Base-by-base conservation (phyloP, 139 green algal species). In the Limnomonas spitsbergensis region DNA sequence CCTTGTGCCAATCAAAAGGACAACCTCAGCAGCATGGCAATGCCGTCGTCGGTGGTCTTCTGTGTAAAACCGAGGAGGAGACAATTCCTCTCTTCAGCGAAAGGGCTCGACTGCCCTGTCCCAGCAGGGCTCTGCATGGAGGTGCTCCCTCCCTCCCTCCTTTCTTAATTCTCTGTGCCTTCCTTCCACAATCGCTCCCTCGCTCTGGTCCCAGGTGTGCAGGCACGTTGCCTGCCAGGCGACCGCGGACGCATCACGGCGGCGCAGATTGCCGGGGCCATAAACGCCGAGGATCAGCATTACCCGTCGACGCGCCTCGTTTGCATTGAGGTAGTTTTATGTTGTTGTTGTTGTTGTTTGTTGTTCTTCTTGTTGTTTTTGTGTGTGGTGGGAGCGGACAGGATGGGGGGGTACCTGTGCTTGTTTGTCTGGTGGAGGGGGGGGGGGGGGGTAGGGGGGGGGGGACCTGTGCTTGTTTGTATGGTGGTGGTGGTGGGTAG, bases 241-340 rank as follows among this genome's bases (percentile, higher is more conserved):
- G 73, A 78, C 73, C 53, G 66, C 1, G 77, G 81, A 9, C 71
- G 81, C 36, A 80, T 82, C 77, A 78, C 32, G 29, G 77, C 81
- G 0, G 66, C 66, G 2, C 81, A 82, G 39, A 66, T 87, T 24
- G 56, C n/a, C 0, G 2, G 3, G 0, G 76, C 78, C 31, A 84
- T 87, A 53, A 84, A 82, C 76, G 56, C 82, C 27, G 86, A 90
- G 39, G 90, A 96, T 79, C 53, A 83, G 32, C 92, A 96, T 80
- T 92, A 84, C 66, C 84, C 90, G 0, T 34, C 66, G 38, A 91
- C 89, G 0, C 40, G 67, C 1, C 75, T 93, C 14, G 75, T 94
- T 0, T 70, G 32, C 73, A 29, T 71, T 26, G 42, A 78, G 70
- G 68, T 61, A 2, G 7, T 3, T 36, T 54, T 53, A 2, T 6